phyloP scores from a whole-genome alignment of 371 early-diverging fungal species.

The Mortierella sp. region DNA sequence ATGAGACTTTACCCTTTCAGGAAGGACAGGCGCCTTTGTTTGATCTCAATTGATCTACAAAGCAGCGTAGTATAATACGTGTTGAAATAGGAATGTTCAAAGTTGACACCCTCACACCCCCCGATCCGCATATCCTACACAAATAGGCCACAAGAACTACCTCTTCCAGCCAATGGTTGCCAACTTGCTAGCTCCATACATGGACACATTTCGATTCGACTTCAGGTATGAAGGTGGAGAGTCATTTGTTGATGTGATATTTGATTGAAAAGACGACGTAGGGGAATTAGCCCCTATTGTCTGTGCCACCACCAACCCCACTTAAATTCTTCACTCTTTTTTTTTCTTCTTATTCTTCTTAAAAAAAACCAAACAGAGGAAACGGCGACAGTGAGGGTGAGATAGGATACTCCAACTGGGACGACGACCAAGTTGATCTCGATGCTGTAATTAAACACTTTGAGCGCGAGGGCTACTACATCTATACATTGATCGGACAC shows the following conservation, averaged over 20 bases:
- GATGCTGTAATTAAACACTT: conserved; percentile 66
- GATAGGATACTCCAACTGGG: conserved; percentile 65
- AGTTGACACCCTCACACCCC: not conserved
- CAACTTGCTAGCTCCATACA: conserved; percentile 59
- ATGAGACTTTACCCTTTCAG: not conserved
- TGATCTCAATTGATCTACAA: not conserved
- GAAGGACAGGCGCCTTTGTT: not conserved
- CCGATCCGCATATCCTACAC: not conserved
- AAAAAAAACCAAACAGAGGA: conserved; percentile 45
- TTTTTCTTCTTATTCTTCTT: not conserved
- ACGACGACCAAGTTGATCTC: conserved; percentile 68
- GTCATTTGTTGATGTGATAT: not conserved
- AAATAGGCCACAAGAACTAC: conserved; percentile 71
- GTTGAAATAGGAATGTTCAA: not conserved
- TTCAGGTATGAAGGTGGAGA: conserved; percentile 55
- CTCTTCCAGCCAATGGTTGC: conserved; percentile 70
- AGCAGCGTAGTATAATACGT: not conserved
- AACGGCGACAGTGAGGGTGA: conserved; percentile 70
- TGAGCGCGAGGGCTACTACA: conserved; percentile 66
- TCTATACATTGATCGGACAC: conserved; percentile 64
- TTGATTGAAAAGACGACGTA: not conserved
- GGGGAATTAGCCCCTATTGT: not conserved
- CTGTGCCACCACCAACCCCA: conserved; percentile 16
- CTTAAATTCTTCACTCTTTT: not conserved
- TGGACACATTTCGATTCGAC: conserved; percentile 71